Base-by-base conservation (phyloP, 495 filamentous ascomycete genomes). In the Tuber aestivum region DNA sequence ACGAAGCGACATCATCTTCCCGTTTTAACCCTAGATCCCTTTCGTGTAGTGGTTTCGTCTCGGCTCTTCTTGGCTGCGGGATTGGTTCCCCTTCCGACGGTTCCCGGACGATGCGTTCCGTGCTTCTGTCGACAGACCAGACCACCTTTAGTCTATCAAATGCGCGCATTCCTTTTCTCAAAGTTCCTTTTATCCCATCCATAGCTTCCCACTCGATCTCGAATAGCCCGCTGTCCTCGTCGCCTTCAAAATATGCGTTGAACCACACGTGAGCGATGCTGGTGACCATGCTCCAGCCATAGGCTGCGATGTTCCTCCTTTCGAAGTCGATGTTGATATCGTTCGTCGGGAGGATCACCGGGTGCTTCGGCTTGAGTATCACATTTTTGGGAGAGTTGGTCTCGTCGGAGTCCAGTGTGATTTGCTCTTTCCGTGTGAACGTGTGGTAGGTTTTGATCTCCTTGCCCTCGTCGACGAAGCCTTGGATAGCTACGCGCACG, bases 221-320 rank as follows among this genome's bases (percentile, higher is more conserved):
- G 70, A 90, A 89, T 16, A 89, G 86, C 9, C 88, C 88, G 70
- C 82, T 86, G 9, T 86, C 83, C 72, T 88, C 86, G 0, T 87
- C 88, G 20, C 94, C 94, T 85, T 98, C 95, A 77, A 97, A 97
- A 85, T 90, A 97, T 3, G 91, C 85, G 81, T 99, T 99, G 85
- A 97, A 97, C 95, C 95, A 99, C 42, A 97, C 92, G 75, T 97
- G 94, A 1, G 94, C 93, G 48, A 97, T 91, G 0, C 94, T 90
- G 7, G 94, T 97, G 14, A 97, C 94, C 90, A 97, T 92, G 7
- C 93, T 92, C 78, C 92, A 89, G 8, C 92, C 92, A 84, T 93
- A 91, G 1, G 89, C 88, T 23, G 89, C 90, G 81, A 92, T 93
- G 72, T 91, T 93, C 70, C 92, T 89, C 23, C 92, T 88, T 82